Base-by-base conservation (phyloP, 2,329 filamentous ascomycete species). In the Rutstroemia sp. region DNA sequence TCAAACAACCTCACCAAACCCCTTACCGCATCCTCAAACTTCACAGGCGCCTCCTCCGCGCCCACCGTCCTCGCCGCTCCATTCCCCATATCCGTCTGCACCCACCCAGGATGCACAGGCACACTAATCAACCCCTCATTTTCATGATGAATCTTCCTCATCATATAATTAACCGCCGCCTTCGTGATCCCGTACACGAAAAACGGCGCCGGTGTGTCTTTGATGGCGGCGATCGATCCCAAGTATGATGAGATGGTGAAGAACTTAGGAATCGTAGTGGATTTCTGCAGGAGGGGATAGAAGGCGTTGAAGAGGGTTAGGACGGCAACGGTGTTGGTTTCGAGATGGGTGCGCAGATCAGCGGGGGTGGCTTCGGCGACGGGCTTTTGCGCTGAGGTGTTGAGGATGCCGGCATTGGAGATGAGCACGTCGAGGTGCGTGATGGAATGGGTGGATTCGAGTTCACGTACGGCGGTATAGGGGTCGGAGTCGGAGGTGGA, bases 371-470 rank as follows among this genome's bases (percentile, higher is more conserved):
- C 68, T 4, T 64, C 59, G 1, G 73, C 67, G 0, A 65, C 63
- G 7, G 59, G 49, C 0, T 68, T 69, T 45, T 62, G 16, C 5
- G 38, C 49, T 5, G 17, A 73, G 37, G 25, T 25, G 8, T 67
- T 64, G 4, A 65, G 63, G 14, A 76, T 70, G 16, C 72, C 78
- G 1, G 78, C 76, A 61, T 81, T 81, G 46, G 77, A 73, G 54
- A 81, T 73, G 4, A 81, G 70, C 12, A 52, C 49, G 21, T 52
- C 49, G 49, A 52, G 14, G 19, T 42, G 30, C n/a, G 39, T 44
- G 49, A 52, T 52, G 39, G 37, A 17, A 16, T 52, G 19, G 1
- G 14, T 30, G 16, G 38, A 19, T 8, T 9, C 12, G 38, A 76
- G 65, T 2, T 68, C 61, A 34, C 67, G 51, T 1, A 73, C 67